Evolutionary conservation across 1,284 basidiomycete species (phyloP).

Genomic region (Tylopilus sp.): DNA sequence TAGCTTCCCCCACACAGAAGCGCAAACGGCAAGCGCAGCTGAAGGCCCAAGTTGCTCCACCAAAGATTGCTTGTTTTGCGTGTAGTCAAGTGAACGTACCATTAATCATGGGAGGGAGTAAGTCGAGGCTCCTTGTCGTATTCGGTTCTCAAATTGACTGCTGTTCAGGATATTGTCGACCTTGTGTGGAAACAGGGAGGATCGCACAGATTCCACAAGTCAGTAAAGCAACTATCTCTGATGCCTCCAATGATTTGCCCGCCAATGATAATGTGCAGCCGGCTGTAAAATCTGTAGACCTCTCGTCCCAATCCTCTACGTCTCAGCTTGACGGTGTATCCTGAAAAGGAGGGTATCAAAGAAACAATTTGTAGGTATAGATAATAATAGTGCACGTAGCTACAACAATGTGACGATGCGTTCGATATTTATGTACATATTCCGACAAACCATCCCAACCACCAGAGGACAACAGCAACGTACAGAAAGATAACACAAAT

Average conservation of each 20-base stretch:
- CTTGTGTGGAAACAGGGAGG: slow-evolving; percentile 65
- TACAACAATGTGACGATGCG: slow-evolving; percentile 3
- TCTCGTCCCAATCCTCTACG: background rate
- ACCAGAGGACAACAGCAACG: slow-evolving; percentile 70
- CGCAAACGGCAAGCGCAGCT: slow-evolving; percentile 42
- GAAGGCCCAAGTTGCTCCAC: slow-evolving; percentile 36
- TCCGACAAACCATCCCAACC: slow-evolving; percentile 74
- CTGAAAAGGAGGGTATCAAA: slow-evolving; percentile 1
- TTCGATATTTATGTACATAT: slow-evolving; percentile 51
- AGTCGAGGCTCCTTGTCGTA: slow-evolving; percentile 43
- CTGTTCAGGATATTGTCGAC: slow-evolving; percentile 65
- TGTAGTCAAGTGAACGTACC: slow-evolving; percentile 78
- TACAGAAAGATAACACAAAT: slow-evolving; percentile 64
- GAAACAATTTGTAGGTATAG: slow-evolving; percentile 13
- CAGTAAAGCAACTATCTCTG: background rate
- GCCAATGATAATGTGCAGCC: slow-evolving; percentile 8
- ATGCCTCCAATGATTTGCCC: slow-evolving; percentile 3
- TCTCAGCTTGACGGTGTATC: slow-evolving; percentile 9
- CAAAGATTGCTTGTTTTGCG: slow-evolving; percentile 65
- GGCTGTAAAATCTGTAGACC: slow-evolving; percentile 4
- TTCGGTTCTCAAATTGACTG: slow-evolving; percentile 13
- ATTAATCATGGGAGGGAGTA: slow-evolving; percentile 75
- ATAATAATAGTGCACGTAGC: slow-evolving; percentile 25
- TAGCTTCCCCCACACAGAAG: slow-evolving; percentile 34
- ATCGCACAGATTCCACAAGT: slow-evolving; percentile 25